These are phyloP conservation scores for Sanghuangporus sanghuang DNA, from an alignment of 1,284 basidiomycete species.

Conservation along the genomic window DNA sequence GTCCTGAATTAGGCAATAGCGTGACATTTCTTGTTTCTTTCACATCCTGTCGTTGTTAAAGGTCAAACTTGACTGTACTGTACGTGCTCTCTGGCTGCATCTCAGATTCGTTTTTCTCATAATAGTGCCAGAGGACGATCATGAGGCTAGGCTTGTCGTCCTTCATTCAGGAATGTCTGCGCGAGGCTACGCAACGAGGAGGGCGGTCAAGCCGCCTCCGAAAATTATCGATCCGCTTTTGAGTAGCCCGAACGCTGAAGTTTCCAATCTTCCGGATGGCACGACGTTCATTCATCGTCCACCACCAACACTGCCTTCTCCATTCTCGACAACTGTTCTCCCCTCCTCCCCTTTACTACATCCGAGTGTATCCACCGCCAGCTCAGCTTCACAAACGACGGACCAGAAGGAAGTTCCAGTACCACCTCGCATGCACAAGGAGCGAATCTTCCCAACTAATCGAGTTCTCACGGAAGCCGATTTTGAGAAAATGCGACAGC, in stretches of 20 bases:
- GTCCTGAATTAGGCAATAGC: neutral
- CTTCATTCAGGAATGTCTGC: neutral
- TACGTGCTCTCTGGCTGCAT: neutral
- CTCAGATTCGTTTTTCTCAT: neutral
- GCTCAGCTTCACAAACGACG: constrained; percentile 27
- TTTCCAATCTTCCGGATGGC: constrained; percentile 49
- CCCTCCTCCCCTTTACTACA: constrained; percentile 65
- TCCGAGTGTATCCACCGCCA: constrained; percentile 2
- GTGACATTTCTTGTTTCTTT: neutral
- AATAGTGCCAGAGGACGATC: neutral
- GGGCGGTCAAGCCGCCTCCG: constrained; percentile 50
- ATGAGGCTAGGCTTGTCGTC: neutral
- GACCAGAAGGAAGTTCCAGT: constrained; percentile 24
- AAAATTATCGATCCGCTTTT: constrained; percentile 60
- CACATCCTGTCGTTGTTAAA: neutral
- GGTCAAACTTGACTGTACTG: neutral
- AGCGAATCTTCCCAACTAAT: constrained; percentile 28
- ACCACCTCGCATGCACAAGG: constrained; percentile 35
- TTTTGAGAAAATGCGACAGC: constrained; percentile 48
- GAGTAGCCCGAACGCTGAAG: constrained; percentile 49
- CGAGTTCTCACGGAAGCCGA: constrained; percentile 45
- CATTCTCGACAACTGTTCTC: constrained; percentile 58
- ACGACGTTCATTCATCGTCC: constrained; percentile 76
- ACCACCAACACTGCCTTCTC: constrained; percentile 65
- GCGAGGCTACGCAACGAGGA: constrained; percentile 38